These are phyloP conservation scores for Boletus pseudopeckii DNA, from an alignment of 768 basidiomycete genomes.

Conservation along the genomic window DNA sequence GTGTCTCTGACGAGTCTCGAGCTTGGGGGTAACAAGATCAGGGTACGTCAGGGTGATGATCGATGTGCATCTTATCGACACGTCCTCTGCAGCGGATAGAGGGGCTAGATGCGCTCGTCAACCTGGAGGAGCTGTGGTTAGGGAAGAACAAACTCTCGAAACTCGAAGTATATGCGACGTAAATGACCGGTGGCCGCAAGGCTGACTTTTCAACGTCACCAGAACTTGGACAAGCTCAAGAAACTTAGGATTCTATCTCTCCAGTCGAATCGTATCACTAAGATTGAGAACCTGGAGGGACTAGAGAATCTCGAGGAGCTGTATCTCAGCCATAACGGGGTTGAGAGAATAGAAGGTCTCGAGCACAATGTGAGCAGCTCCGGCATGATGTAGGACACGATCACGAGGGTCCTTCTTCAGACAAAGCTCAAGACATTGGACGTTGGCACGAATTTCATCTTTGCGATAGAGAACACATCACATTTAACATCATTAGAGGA, in stretches of 20 bases:
- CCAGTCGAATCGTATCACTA: conserved; percentile 91
- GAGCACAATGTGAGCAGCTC: conserved; percentile 65
- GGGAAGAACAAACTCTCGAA: conserved; percentile 96
- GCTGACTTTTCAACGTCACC: not conserved
- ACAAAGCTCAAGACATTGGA: conserved; percentile 81
- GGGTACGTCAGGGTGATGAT: conserved; percentile 47
- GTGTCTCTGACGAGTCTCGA: conserved; percentile 78
- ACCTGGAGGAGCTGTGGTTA: conserved; percentile 91
- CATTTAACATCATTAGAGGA: conserved; percentile 81
- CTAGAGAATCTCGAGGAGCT: conserved; percentile 79
- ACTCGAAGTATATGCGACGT: conserved; percentile 57
- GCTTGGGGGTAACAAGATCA: conserved; percentile 88
- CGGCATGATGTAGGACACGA: not conserved
- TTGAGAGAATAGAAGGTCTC: conserved; percentile 79
- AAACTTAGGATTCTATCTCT: conserved; percentile 83
- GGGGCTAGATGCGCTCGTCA: conserved; percentile 72
- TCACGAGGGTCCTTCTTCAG: conserved; percentile 26
- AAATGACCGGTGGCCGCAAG: not conserved
- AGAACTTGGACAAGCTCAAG: conserved; percentile 71
- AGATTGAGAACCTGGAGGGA: conserved; percentile 75
- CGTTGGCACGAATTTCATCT: conserved; percentile 80
- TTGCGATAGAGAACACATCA: conserved; percentile 74
- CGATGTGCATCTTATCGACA: not conserved
- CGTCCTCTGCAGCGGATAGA: conserved; percentile 70
- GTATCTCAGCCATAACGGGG: conserved; percentile 92